phyloP scores from a whole-genome alignment of 2,329 filamentous ascomycete genomes.

The Coccinonectria pachysandricola region DNA sequence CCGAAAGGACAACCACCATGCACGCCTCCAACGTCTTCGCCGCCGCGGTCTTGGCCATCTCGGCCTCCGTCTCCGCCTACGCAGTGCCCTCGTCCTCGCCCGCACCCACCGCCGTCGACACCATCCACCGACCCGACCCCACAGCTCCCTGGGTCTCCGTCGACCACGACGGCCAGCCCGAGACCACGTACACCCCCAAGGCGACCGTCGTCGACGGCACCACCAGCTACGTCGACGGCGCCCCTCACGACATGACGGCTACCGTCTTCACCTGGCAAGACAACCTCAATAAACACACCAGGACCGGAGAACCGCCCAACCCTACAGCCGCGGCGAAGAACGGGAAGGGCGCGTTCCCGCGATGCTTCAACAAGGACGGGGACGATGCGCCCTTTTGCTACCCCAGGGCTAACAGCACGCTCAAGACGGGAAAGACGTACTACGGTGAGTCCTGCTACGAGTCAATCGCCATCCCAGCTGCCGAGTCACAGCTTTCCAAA shows the following conservation, averaged over 20 bases:
- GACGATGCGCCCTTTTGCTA: conserved; percentile 41
- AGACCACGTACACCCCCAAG: conserved; percentile 38
- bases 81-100: conserved; percentile 11
- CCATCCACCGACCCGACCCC: conserved; percentile 21
- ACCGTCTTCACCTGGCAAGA: conserved; percentile 27
- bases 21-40: conserved; percentile 21
- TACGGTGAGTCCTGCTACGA: conserved; percentile 32
- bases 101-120: conserved; percentile 6
- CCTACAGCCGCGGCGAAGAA: conserved; percentile 32
- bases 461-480: too few species aligned
- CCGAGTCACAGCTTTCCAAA: too few species aligned
- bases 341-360: conserved; percentile 37
- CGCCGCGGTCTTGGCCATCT: conserved; percentile 21
- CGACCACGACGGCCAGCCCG: conserved; percentile 33
- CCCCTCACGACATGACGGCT: conserved; percentile 38
- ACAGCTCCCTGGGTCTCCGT: conserved; percentile 43
- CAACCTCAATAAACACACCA: conserved; percentile 28
- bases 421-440: conserved; percentile 38
- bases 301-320: conserved; percentile 32
- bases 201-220: conserved; percentile 35
- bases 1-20: conserved; percentile 22
- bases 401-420: conserved; percentile 31
- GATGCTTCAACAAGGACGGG: conserved; percentile 39
- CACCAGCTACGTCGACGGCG: conserved; percentile 27
- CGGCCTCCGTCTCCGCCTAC: conserved; percentile 15